phyloP scores from a whole-genome alignment of 2,329 filamentous ascomycete species.

The Emergomyces orientalis region DNA sequence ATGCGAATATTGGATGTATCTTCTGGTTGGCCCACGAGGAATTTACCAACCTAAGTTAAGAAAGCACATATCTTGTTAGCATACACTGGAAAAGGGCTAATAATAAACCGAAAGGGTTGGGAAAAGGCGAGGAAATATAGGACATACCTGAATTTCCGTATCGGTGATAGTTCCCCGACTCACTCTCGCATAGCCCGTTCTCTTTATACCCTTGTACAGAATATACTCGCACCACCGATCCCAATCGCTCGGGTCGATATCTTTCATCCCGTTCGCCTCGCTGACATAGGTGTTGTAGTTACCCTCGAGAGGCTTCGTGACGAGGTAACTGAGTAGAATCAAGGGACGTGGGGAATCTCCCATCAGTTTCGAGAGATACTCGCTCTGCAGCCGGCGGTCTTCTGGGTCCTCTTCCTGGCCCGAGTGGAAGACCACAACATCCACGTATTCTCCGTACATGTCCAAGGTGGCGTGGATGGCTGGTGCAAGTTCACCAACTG shows the following conservation, averaged over 20 bases:
- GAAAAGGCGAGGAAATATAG: background rate
- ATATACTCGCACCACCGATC: conserved; percentile 99
- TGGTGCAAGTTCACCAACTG: conserved; percentile 87
- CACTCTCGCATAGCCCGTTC: conserved; percentile 82
- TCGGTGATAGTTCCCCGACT: conserved; percentile 89
- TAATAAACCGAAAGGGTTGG: background rate
- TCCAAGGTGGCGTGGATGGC: conserved; percentile 95
- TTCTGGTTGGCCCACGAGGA: conserved; percentile 65
- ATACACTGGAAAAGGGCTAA: background rate
- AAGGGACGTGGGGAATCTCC: conserved; percentile 67
- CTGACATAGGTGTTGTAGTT: conserved; percentile 97
- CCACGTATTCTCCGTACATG: conserved; percentile 78
- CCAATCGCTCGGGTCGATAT: conserved; percentile 88
- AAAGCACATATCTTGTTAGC: conserved; percentile 13
- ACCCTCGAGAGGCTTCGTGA: conserved; percentile 78
- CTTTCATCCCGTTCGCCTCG: conserved; percentile 78
- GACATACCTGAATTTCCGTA: conserved; percentile 76
- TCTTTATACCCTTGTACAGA: conserved; percentile 77
- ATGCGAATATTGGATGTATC: conserved; percentile 54
- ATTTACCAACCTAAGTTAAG: conserved; percentile 63
- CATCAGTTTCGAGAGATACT: conserved; percentile 85
- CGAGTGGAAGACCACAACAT: conserved; percentile 97
- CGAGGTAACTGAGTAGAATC: conserved; percentile 82
- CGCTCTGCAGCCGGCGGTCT: conserved; percentile 74
- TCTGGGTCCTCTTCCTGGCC: conserved; percentile 95